These are phyloP conservation scores for Hypomyces rosellus DNA, from an alignment of 2,329 filamentous ascomycete species.

Conservation along the genomic window DNA sequence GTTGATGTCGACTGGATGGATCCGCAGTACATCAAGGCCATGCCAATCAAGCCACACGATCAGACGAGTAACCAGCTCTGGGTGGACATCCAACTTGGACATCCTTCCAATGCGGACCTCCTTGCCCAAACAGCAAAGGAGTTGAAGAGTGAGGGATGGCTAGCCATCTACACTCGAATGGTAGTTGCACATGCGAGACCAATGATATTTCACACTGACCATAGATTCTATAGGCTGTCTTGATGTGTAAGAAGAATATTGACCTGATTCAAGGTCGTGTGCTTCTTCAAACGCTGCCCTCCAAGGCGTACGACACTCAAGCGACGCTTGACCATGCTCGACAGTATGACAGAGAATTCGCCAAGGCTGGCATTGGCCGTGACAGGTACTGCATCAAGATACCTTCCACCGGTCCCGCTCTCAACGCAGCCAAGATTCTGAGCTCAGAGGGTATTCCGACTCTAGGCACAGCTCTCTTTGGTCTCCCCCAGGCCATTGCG, in stretches of 20 bases:
- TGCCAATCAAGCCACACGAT: constrained; percentile 39
- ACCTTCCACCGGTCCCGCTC: constrained; percentile 40
- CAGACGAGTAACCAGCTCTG: constrained; percentile 45
- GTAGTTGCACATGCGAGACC: constrained; percentile 14
- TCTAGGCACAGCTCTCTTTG: constrained; percentile 41
- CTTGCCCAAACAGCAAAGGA: constrained; percentile 36
- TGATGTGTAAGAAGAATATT: constrained; percentile 33
- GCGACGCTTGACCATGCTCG: constrained; percentile 40
- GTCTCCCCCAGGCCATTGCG: constrained; percentile 42
- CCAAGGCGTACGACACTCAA: constrained; percentile 38
- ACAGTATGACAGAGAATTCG: constrained; percentile 41
- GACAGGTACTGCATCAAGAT: constrained; percentile 48
- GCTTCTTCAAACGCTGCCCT: constrained; percentile 41
- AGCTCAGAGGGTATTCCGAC: constrained; percentile 39
- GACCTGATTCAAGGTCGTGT: constrained; percentile 35
- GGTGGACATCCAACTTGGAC: constrained; percentile 40
- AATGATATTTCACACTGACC: not conserved
- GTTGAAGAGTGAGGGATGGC: constrained; percentile 39
- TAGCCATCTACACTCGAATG: constrained; percentile 42
- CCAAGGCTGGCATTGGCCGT: constrained; percentile 35
- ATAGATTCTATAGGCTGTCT: constrained; percentile 28
- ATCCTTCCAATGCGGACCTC: constrained; percentile 37
- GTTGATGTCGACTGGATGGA: constrained; percentile 49
- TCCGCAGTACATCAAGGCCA: constrained; percentile 38
- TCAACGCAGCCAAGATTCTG: constrained; percentile 39